Conservation (phyloP, 208 protist genomes). For the Herpetomonas samuelpessoai region DNA sequence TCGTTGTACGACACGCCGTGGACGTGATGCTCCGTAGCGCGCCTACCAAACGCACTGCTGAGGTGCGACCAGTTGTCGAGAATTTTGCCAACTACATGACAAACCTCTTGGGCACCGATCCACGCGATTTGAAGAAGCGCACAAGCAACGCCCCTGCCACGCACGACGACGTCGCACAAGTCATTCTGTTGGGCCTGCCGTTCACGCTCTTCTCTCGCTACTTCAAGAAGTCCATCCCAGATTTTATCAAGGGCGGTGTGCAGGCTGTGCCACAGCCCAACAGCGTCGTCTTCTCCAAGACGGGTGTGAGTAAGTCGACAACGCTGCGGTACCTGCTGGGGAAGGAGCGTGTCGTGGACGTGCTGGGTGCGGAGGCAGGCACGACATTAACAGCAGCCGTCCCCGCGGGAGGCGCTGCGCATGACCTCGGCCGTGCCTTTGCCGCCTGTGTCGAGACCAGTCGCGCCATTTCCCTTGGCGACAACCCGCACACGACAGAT, state of each 20-base stretch:
- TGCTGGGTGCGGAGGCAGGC: slow-evolving; percentile 11
- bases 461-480: slow-evolving; percentile 63
- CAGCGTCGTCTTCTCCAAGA: slow-evolving; percentile 85
- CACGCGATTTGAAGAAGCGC: slow-evolving; percentile 8
- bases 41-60: not conserved
- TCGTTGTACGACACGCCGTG: slow-evolving; percentile 8
- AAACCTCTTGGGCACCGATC: slow-evolving; percentile 13
- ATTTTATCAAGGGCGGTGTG: slow-evolving; percentile 50
- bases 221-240: slow-evolving; percentile 41
- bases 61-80: slow-evolving; percentile 2
- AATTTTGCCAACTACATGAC: slow-evolving; percentile 16
- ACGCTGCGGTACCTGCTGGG: slow-evolving; percentile 76
- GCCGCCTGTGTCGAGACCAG: slow-evolving; percentile 25
- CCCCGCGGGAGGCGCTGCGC: not conserved
- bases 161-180: slow-evolving; percentile 51
- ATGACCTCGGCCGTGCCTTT: slow-evolving; percentile 15
- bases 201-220: slow-evolving; percentile 61
- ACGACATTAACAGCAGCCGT: slow-evolving; percentile 2
- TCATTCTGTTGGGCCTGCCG: slow-evolving; percentile 81
- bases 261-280: slow-evolving; percentile 85
- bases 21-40: slow-evolving; percentile 3
- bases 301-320: slow-evolving; percentile 86
- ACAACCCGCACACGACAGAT: slow-evolving; percentile 84
- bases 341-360: slow-evolving; percentile 21
- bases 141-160: not conserved